Evolutionary conservation across 2,329 filamentous ascomycete species (phyloP).

Genomic region (Diaporthe nobilis): DNA sequence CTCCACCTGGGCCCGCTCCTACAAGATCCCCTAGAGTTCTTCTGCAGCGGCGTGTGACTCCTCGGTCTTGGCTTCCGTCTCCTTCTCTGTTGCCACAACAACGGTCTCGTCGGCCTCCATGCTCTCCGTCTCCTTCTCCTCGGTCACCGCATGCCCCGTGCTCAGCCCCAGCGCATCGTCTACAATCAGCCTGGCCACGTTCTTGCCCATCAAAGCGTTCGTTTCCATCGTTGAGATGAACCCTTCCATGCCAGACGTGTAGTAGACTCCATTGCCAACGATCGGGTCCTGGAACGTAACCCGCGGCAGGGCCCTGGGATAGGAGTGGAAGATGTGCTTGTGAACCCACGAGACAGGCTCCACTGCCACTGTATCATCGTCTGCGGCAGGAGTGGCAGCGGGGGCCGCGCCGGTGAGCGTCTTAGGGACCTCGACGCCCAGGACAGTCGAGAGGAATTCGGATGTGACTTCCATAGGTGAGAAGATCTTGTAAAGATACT

Average conservation of each 20-base stretch:
- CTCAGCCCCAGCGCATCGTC: conserved; percentile 65
- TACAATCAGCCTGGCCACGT: conserved; percentile 80
- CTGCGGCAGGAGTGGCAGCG: conserved; percentile 42
- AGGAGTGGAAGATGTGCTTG: conserved; percentile 84
- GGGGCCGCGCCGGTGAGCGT: conserved; percentile 43
- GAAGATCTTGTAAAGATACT: conserved; percentile 77
- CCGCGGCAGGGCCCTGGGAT: conserved; percentile 87
- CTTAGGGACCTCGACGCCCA: conserved; percentile 63
- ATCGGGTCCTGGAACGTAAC: conserved; percentile 88
- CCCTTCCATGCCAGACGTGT: conserved; percentile 84
- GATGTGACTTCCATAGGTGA: conserved; percentile 68
- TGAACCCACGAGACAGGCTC: conserved; percentile 81
- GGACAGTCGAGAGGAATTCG: conserved; percentile 66
- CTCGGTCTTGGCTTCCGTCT: not conserved
- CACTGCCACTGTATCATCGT: conserved; percentile 52
- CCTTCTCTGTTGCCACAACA: not conserved
- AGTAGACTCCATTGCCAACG: conserved; percentile 77
- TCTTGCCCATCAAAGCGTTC: conserved; percentile 90
- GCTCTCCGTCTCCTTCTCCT: conserved; percentile 43
- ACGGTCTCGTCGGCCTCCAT: conserved; percentile 15
- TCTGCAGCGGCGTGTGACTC: conserved; percentile 11
- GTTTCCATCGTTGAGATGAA: conserved; percentile 99
- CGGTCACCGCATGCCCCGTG: conserved; percentile 35
- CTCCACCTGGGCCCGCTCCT: not conserved
- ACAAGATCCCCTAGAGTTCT: conserved; percentile 7